These are phyloP conservation scores for Pilaira anomala DNA, from an alignment of 192 early-diverging fungal genomes.

Conservation along the genomic window DNA sequence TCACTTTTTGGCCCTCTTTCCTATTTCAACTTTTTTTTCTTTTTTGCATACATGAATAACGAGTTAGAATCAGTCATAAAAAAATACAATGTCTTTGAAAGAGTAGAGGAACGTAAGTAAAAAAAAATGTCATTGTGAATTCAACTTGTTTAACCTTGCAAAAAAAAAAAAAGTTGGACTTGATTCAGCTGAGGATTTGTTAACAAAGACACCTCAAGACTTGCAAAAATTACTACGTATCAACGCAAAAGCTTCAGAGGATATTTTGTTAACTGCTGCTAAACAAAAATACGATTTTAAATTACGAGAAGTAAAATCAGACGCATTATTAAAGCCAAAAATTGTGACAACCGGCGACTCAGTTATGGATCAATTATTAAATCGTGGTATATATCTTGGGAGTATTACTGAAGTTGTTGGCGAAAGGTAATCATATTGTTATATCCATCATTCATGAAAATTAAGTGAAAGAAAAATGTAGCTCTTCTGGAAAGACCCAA, in stretches of 20 bases:
- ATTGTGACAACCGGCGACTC: slow-evolving; percentile 47
- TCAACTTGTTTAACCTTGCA: not conserved
- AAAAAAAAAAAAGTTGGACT: slow-evolving; percentile 4
- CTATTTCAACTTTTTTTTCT: not conserved
- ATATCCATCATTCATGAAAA: not conserved
- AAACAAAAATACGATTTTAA: slow-evolving; percentile 10
- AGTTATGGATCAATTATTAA: slow-evolving; percentile 52
- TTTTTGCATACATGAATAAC: not conserved
- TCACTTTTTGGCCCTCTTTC: no score
- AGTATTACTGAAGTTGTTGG: slow-evolving; percentile 74
- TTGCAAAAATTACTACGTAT: slow-evolving; percentile 1
- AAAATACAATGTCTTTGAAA: not conserved
- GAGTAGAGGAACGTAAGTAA: slow-evolving; percentile 5
- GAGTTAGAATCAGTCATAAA: slow-evolving; percentile 2
- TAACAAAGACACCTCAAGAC: slow-evolving; percentile 6
- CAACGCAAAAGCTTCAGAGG: not conserved
- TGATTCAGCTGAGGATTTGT: slow-evolving; percentile 15
- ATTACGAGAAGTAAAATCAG: not conserved
- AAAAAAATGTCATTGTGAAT: not conserved
- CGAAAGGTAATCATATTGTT: slow-evolving; percentile 47
- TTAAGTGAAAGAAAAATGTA: slow-evolving; percentile 18
- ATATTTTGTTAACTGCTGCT: slow-evolving; percentile 9
- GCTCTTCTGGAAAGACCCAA: slow-evolving; percentile 84
- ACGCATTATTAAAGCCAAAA: not conserved
- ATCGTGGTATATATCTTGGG: slow-evolving; percentile 55